phyloP scores from a whole-genome alignment of 345 rosid species.

The Corymbia maculata region DNA sequence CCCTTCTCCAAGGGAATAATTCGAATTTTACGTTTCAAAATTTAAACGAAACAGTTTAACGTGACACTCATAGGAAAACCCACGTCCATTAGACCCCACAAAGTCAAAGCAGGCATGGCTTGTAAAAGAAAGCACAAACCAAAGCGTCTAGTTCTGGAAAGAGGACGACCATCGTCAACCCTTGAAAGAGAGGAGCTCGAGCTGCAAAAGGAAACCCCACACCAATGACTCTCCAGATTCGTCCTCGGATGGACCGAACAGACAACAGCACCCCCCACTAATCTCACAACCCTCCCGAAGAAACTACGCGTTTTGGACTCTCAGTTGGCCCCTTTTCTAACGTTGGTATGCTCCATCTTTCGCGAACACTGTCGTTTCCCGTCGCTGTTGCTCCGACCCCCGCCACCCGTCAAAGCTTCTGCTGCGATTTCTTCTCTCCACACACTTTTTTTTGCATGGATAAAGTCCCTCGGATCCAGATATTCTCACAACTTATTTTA shows the following conservation, averaged over 20 bases:
- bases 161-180: background rate
- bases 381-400: background rate
- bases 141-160: background rate
- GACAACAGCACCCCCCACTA: background rate
- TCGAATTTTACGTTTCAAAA: too few species aligned
- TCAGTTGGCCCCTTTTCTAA: background rate
- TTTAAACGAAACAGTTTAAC: too few species aligned
- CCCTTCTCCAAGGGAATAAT: too few species aligned
- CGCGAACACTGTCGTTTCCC: background rate
- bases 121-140: background rate
- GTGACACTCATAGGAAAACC: background rate
- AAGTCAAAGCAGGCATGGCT: background rate
- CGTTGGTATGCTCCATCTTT: background rate
- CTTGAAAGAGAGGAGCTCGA: background rate
- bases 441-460: background rate
- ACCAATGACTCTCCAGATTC: background rate
- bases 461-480: too few species aligned
- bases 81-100: background rate
- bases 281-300: background rate
- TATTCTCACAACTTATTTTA: too few species aligned
- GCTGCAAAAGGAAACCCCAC: background rate
- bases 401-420: background rate
- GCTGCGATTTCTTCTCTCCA: background rate
- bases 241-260: background rate
- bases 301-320: background rate